phyloP scores from a whole-genome alignment of 2,329 filamentous ascomycete genomes.

The Alternaria sp. region DNA sequence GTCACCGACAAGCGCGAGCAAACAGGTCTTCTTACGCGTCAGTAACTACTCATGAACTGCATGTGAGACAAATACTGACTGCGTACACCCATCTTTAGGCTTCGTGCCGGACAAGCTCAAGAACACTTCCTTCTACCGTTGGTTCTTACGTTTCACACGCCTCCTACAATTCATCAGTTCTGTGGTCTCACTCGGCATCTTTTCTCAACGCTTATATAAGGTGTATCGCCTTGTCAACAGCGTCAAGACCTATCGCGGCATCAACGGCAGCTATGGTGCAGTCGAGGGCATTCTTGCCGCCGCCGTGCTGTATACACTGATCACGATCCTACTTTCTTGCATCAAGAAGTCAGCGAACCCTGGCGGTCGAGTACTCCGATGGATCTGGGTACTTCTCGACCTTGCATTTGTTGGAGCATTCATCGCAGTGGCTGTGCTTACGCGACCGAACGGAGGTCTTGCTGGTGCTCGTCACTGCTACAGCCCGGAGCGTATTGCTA shows the following conservation, averaged over 20 bases:
- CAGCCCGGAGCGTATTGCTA: conserved; percentile 8
- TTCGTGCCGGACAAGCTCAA: conserved; percentile 36
- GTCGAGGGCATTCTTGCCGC: conserved; percentile 56
- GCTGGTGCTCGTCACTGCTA: conserved; percentile 47
- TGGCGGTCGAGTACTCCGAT: conserved; percentile 44
- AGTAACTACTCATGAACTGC: not conserved
- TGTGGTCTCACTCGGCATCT: conserved; percentile 52
- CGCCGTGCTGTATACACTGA: conserved; percentile 53
- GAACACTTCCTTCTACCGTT: conserved; percentile 28
- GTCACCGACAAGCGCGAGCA: conserved; percentile 23
- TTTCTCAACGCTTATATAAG: conserved; percentile 51
- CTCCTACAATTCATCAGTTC: conserved; percentile 55
- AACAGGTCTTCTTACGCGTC: conserved; percentile 39
- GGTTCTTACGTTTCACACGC: conserved; percentile 48
- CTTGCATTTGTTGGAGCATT: conserved; percentile 48
- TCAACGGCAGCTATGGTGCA: conserved; percentile 46
- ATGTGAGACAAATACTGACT: not conserved
- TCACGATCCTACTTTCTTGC: conserved; percentile 45
- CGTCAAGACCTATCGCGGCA: conserved; percentile 35
- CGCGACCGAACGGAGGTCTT: conserved; percentile 44
- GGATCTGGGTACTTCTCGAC: conserved; percentile 52
- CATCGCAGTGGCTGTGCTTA: conserved; percentile 53
- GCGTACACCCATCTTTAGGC: not conserved
- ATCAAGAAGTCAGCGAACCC: conserved; percentile 41
- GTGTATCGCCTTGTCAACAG: conserved; percentile 49